Base-by-base conservation (phyloP, 805 yeast genomes). In the Sugiyamaella chiloensis region DNA sequence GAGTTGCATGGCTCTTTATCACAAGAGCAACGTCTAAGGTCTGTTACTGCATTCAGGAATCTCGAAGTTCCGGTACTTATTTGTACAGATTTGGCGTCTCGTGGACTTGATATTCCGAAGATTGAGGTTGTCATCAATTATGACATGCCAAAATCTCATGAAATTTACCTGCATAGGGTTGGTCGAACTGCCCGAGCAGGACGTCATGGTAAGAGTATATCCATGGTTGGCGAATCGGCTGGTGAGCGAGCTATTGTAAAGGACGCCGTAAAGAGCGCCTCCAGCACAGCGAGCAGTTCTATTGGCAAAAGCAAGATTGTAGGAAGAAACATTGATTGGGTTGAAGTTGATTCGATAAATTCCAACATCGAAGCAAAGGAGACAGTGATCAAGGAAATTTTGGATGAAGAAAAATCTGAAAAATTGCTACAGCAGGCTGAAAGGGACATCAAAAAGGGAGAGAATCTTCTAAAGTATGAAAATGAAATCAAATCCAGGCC, bases 151-250 rank as follows among this genome's bases (percentile, higher is more conserved):
- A 87, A 87, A 65, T 75, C 86, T 24, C 83, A 86, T 60, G 99
- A 93, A 56, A 78, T 91, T 31, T 93, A 93, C 66, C 73, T 93
- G 60, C 99, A 93, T 70, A 85, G 99, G 74, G 96, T 93, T 51
- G 99, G 99, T 69, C 87, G 99, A 77, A 93, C 98, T 47, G 99
- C 99, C 7, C 87, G 99, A 79, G 99, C 97, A 44, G 98, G 98
- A 17, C 80, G 98, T 69, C 87, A 86, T 46, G 99, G 99, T 76
- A 79, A 79, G 48, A 86, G 97, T 39, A 84, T 93, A 34, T 83
- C 97, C 2, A 81, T 93, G 67, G 99, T 93, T 11, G 97, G 98
- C 14, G 99, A 93, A 64, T 73, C 86, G 0, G 73, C 87, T n/a
- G 78, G 75, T 50, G 99, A 93, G 54, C 81, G 99, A 68, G 71